These are phyloP conservation scores for Rhipidocladum racemiflorum DNA, from an alignment of 176 grass and related monocot species.

Conservation along the genomic window DNA sequence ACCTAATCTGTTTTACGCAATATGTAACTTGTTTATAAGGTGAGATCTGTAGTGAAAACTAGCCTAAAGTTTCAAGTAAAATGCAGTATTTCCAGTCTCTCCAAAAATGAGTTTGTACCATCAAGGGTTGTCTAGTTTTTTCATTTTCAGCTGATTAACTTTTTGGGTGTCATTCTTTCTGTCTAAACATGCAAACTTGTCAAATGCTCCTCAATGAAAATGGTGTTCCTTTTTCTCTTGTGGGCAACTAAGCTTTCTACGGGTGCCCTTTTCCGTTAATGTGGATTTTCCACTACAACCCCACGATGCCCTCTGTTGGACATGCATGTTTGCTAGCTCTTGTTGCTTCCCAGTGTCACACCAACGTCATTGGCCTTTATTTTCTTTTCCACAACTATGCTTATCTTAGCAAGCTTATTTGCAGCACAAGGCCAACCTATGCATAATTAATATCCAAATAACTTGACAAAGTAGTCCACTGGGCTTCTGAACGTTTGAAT, in stretches of 20 bases:
- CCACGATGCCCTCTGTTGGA: slow-evolving; percentile 10
- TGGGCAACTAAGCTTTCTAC: slow-evolving; percentile 24
- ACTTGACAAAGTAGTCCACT: not conserved
- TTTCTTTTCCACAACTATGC: not conserved
- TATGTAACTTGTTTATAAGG: not conserved
- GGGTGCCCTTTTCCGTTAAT: slow-evolving; percentile 12
- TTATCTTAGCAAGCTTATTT: not conserved
- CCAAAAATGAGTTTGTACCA: not conserved
- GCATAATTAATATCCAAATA: not conserved
- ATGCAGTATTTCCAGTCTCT: not conserved
- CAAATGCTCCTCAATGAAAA: not conserved
- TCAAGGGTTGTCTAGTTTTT: not conserved
- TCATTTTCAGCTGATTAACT: not conserved
- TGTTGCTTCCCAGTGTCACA: slow-evolving; percentile 27
- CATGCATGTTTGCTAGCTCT: slow-evolving; percentile 22
- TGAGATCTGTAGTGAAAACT: not conserved
- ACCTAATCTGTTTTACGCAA: not conserved
- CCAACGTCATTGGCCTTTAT: not conserved
- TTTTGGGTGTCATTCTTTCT: not conserved
- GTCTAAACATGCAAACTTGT: slow-evolving; percentile 2
- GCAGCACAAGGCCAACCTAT: not conserved
- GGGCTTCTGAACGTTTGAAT: not conserved
- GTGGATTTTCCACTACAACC: slow-evolving; percentile 36
- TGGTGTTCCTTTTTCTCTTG: not conserved
- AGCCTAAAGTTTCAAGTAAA: not conserved